phyloP scores from a whole-genome alignment of 192 early-diverging fungal species.

The Haplosporangium gracile region DNA sequence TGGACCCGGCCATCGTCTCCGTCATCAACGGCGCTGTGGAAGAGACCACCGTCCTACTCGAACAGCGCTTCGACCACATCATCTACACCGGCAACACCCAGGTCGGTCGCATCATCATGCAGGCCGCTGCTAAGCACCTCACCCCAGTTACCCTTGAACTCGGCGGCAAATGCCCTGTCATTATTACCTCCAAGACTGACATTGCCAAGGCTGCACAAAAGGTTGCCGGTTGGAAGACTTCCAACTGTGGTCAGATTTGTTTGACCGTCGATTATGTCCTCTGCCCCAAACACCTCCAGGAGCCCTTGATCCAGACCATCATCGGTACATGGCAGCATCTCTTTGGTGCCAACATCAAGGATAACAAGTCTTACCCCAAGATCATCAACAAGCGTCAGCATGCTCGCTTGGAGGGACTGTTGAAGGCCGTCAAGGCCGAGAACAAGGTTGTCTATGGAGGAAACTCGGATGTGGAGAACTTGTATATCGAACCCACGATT shows the following conservation, averaged over 20 bases:
- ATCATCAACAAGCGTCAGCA: constrained; percentile 67
- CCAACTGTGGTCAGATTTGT: constrained; percentile 88
- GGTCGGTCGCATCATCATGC: constrained; percentile 72
- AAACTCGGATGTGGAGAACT: constrained; percentile 24
- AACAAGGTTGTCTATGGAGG: constrained; percentile 64
- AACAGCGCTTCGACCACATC: constrained; percentile 72
- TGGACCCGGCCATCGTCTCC: constrained; percentile 61
- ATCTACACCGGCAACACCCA: constrained; percentile 73
- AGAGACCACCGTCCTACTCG: constrained; percentile 68
- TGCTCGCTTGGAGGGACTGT: constrained; percentile 59
- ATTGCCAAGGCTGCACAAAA: constrained; percentile 74
- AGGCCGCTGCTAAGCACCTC: constrained; percentile 71
- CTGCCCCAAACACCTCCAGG: constrained; percentile 60
- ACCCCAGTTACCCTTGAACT: constrained; percentile 75
- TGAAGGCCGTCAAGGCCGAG: constrained; percentile 57
- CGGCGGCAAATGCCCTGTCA: constrained; percentile 81
- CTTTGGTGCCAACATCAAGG: constrained; percentile 57
- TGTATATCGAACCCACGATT: constrained; percentile 71
- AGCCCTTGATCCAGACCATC: constrained; percentile 62
- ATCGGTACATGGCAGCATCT: constrained; percentile 47
- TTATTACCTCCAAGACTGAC: constrained; percentile 78
- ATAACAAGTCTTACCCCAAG: constrained; percentile 51
- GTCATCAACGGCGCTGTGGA: constrained; percentile 70
- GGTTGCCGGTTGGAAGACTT: constrained; percentile 84
- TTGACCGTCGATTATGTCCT: constrained; percentile 81